Evolutionary conservation across 371 early-diverging fungal genomes (phyloP).

Genomic region (Apophysomyces variabilis): DNA sequence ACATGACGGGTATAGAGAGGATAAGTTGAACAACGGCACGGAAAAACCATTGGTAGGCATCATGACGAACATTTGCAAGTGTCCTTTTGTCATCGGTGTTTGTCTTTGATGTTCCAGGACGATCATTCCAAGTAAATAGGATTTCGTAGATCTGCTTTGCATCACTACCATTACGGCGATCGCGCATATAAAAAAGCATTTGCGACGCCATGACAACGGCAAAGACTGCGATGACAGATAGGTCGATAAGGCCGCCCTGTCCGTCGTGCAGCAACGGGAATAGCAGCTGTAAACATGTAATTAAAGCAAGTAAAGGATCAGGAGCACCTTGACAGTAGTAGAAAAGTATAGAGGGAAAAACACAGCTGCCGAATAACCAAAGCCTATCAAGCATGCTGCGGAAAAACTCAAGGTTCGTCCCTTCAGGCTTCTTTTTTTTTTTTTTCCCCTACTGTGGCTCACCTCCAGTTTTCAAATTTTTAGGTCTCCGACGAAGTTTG

Average conservation of each 20-base stretch:
- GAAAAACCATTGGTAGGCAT: conserved; percentile 21
- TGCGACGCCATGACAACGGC: conserved; percentile 28
- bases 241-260: conserved; percentile 16
- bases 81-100: conserved; percentile 6
- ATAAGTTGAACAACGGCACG: conserved; percentile 12
- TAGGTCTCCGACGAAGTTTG: too few relatives aligned
- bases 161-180: conserved; percentile 19
- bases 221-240: conserved; percentile 19
- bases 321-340: neutral
- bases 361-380: neutral
- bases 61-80: conserved; percentile 13
- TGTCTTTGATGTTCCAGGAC: neutral
- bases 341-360: neutral
- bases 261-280: conserved; percentile 9
- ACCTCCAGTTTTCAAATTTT: too few relatives aligned
- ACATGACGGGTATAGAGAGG: conserved; percentile 27
- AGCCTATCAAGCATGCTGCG: neutral
- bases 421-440: neutral
- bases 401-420: neutral
- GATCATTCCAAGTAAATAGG: conserved; percentile 28
- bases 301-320: neutral
- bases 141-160: conserved; percentile 13
- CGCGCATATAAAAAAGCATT: conserved; percentile 28
- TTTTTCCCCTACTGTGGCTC: neutral
- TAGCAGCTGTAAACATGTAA: neutral